Percentiles rank a stretch among this genome's conserved stretches.
Conservation (phyloP, 306 rosid genomes). For the Dalbergia oliveri region DNA sequence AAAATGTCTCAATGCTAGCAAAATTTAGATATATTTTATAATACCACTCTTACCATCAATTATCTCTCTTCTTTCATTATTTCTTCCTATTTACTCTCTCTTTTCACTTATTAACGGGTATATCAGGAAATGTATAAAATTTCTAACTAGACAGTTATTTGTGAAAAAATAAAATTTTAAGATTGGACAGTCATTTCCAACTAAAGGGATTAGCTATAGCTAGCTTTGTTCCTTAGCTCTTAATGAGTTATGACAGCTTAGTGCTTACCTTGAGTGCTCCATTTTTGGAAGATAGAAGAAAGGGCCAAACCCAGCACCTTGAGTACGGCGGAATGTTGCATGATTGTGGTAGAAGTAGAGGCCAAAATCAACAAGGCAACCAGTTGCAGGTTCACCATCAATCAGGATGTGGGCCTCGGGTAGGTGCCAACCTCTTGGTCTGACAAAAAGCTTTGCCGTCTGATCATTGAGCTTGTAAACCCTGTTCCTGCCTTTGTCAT, state of each 20-base stretch:
- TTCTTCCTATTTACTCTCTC: no score
- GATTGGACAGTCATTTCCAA: no score
- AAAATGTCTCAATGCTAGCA: no score
- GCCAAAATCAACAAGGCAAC: slow-evolving; percentile 91
- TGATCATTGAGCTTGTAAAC: slow-evolving; percentile 83
- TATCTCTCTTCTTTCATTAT: no score
- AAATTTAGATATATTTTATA: no score
- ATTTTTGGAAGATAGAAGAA: slow-evolving; percentile 96
- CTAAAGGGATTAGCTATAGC: no score
- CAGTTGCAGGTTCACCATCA: slow-evolving; percentile 89
- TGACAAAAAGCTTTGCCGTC: slow-evolving; percentile 84
- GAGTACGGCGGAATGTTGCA: slow-evolving; percentile 65
- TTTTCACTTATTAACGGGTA: no score
- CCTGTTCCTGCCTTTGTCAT: slow-evolving; percentile 79
- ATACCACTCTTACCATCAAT: no score
- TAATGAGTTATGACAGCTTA: neutral
- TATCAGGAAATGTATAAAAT: no score
- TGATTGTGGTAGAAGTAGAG: slow-evolving; percentile 80
- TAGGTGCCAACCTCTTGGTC: slow-evolving; percentile 96
- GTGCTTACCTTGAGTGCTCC: slow-evolving; percentile 86
- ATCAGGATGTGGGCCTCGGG: slow-evolving; percentile 88
- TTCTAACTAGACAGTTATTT: no score
- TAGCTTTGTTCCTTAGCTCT: slow-evolving; percentile 6
- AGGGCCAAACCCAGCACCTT: slow-evolving; percentile 88
- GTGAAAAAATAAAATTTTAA: no score